These are phyloP conservation scores for Cladophialophora exuberans DNA, from an alignment of 2,329 filamentous ascomycete genomes.

Conservation along the genomic window DNA sequence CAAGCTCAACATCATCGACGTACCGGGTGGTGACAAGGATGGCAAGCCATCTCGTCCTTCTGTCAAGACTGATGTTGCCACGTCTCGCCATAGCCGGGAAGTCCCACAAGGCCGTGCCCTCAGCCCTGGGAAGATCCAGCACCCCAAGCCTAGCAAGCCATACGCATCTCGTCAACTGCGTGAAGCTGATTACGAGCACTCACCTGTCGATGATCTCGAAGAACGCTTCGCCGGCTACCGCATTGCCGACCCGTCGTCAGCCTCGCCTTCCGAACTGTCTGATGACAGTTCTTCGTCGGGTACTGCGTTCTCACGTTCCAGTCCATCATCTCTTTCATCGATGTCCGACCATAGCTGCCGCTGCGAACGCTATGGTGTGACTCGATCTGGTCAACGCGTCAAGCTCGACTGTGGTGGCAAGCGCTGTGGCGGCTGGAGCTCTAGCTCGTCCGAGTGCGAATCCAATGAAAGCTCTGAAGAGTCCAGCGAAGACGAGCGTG, in stretches of 20 bases:
- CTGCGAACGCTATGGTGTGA: constrained; percentile 96
- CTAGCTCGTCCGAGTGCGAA: constrained; percentile 31
- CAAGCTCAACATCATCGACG: constrained; percentile 96
- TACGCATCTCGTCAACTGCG: constrained; percentile 87
- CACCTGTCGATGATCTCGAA: constrained; percentile 75
- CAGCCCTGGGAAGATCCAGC: constrained; percentile 85
- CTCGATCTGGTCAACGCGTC: constrained; percentile 86
- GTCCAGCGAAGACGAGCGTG: constrained; percentile 29
- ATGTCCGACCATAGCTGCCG: constrained; percentile 74
- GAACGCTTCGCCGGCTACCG: constrained; percentile 73
- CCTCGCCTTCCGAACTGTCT: constrained; percentile 72
- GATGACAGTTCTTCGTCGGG: constrained; percentile 53
- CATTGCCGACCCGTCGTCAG: constrained; percentile 69
- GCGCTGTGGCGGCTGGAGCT: constrained; percentile 73
- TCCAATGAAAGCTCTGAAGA: constrained; percentile 25
- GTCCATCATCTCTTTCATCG: constrained; percentile 63
- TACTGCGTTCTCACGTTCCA: constrained; percentile 54
- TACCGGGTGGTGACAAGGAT: constrained; percentile 60
- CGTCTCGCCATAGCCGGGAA: constrained; percentile 57
- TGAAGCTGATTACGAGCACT: constrained; percentile 71
- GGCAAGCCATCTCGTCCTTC: constrained; percentile 48
- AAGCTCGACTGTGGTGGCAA: constrained; percentile 93
- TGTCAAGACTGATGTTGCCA: constrained; percentile 44
- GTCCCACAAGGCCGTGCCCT: constrained; percentile 87
- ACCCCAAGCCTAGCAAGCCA: constrained; percentile 86